phyloP scores from a whole-genome alignment of 305 asterid species.

The Fraxinus platypoda region DNA sequence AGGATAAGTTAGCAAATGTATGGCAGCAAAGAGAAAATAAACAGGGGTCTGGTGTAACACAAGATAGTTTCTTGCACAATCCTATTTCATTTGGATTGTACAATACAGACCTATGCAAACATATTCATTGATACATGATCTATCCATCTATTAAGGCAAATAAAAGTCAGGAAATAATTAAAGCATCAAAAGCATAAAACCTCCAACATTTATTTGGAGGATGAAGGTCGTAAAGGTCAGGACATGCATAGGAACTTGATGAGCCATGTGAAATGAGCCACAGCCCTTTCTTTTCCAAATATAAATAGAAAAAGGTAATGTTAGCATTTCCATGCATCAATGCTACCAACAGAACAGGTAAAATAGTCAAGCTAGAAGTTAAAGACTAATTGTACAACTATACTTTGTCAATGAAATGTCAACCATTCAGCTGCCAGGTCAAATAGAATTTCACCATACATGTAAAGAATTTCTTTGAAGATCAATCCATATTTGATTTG shows the following conservation, averaged over 20 bases:
- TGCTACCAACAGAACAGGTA: no score
- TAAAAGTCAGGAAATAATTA: background rate
- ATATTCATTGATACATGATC: background rate
- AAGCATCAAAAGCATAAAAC: background rate
- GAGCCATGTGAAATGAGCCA: no score
- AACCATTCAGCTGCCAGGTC: background rate
- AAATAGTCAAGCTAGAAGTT: no score
- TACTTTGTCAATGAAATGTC: background rate
- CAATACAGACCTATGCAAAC: background rate
- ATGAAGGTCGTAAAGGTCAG: background rate
- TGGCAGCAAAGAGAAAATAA: background rate
- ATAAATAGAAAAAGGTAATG: no score
- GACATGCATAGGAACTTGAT: background rate
- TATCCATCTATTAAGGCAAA: background rate
- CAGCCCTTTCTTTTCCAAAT: no score
- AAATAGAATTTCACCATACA: background rate
- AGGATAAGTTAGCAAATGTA: background rate
- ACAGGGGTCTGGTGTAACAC: background rate
- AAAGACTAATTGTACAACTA: background rate
- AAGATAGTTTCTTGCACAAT: background rate
- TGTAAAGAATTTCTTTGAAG: background rate
- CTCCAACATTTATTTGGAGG: background rate
- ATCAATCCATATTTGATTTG: background rate
- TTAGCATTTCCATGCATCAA: no score
- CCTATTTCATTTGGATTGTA: background rate